phyloP scores from a whole-genome alignment of 2,329 filamentous ascomycete species.

The Sarocladium oryzae region DNA sequence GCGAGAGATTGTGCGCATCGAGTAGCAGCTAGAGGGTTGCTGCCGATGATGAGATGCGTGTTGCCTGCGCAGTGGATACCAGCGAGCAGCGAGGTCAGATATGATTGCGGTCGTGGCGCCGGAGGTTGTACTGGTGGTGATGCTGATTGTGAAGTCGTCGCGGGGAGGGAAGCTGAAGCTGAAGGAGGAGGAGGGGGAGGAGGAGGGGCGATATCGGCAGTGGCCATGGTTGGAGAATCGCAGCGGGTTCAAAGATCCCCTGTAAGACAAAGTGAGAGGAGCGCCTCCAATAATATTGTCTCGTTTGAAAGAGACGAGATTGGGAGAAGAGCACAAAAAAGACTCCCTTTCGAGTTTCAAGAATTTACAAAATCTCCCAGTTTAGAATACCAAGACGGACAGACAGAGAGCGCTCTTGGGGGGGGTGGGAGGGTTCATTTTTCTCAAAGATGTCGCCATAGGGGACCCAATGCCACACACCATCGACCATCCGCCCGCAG shows the following conservation, averaged over 20 bases:
- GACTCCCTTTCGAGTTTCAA: no score
- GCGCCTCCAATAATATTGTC: no score
- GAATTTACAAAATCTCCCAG: no score
- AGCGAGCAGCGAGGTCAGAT: constrained; percentile 54
- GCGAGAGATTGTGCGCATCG: constrained; percentile 74
- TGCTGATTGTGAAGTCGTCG: constrained; percentile 7
- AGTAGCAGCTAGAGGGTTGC: constrained; percentile 79
- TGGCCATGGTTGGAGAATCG: constrained; percentile 8
- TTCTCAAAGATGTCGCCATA: no score
- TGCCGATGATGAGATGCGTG: constrained; percentile 79
- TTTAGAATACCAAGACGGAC: no score
- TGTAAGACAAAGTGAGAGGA: no score
- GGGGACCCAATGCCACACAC: no score
- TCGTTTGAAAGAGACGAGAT: neutral
- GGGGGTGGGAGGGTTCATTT: no score
- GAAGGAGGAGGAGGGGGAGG: neutral
- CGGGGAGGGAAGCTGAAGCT: neutral
- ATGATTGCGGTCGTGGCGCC: neutral
- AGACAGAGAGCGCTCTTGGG: no score
- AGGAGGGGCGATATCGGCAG: constrained; percentile 8
- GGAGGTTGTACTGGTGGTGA: no score
- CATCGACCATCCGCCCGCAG: no score
- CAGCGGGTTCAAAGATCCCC: constrained; percentile 1
- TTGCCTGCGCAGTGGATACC: constrained; percentile 64
- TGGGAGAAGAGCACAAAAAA: neutral